These are phyloP conservation scores for Calonectria leucothoes DNA, from an alignment of 2,329 filamentous ascomycete species.

Conservation along the genomic window DNA sequence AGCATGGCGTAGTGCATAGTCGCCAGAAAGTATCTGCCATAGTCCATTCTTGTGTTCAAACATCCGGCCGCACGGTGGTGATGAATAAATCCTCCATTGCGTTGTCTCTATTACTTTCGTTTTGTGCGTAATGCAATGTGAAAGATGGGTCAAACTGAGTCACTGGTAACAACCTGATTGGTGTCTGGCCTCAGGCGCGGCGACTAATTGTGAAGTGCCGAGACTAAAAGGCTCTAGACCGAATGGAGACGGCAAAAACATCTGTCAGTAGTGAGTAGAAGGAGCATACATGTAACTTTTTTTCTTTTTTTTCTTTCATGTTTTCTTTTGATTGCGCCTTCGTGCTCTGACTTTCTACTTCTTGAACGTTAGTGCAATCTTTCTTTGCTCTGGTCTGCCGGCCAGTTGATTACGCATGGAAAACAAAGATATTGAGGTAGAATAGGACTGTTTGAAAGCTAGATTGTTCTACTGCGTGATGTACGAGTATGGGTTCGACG, in stretches of 20 bases:
- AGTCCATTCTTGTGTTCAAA: constrained; percentile 64
- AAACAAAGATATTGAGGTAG: no score
- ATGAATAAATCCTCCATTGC: constrained; percentile 67
- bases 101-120: constrained; percentile 42
- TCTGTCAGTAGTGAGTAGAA: background rate
- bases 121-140: constrained; percentile 12
- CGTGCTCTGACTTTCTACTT: no score
- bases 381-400: no score
- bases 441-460: no score
- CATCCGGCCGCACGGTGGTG: constrained; percentile 66
- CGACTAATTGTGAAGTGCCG: background rate
- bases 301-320: background rate
- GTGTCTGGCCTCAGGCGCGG: constrained; percentile 48
- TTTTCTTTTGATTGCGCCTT: background rate
- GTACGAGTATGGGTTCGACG: no score
- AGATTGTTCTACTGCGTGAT: no score
- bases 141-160: constrained; percentile 57
- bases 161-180: constrained; percentile 63
- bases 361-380: no score
- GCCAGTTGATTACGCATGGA: no score
- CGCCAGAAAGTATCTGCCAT: constrained; percentile 61
- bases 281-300: background rate
- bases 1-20: constrained; percentile 70
- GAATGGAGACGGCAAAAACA: background rate
- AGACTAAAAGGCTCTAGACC: background rate